phyloP scores from a whole-genome alignment of 176 grass and related monocot species.

The Aegilops speltoides region DNA sequence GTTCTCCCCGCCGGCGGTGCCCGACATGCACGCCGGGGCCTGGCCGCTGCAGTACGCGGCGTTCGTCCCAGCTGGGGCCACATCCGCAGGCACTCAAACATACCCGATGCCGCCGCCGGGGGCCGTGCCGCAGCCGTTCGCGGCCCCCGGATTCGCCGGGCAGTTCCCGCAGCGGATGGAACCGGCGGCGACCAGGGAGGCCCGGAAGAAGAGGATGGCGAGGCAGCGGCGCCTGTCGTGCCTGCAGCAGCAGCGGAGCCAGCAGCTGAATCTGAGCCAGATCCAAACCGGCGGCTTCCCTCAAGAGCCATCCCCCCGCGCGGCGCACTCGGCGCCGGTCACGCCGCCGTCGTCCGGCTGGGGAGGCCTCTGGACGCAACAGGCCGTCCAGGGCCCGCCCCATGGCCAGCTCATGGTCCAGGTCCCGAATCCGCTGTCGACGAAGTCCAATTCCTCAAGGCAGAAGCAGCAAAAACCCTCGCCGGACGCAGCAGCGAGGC shows the following conservation, averaged over 20 bases:
- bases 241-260: slow-evolving; percentile 62
- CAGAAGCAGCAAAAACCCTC: slow-evolving; percentile 29
- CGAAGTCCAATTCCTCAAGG: slow-evolving; percentile 15
- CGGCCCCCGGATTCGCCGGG: slow-evolving; percentile 31
- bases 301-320: slow-evolving; percentile 27
- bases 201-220: slow-evolving; percentile 93
- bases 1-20: slow-evolving; percentile 47
- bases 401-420: background rate
- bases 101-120: slow-evolving; percentile 34
- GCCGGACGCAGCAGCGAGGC: slow-evolving; percentile 1
- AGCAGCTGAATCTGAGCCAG: slow-evolving; percentile 40
- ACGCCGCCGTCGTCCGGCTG: slow-evolving; percentile 29
- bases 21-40: slow-evolving; percentile 61
- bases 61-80: slow-evolving; percentile 15
- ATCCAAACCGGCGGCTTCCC: slow-evolving; percentile 19
- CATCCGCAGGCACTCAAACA: background rate
- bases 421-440: slow-evolving; percentile 32
- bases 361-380: slow-evolving; percentile 33
- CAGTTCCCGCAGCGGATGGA: slow-evolving; percentile 46
- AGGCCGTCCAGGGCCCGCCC: background rate
- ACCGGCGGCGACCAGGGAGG: slow-evolving; percentile 70
- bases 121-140: slow-evolving; percentile 25
- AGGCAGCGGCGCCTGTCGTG: slow-evolving; percentile 69
- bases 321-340: slow-evolving; percentile 39
- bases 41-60: slow-evolving; percentile 55